A percentile compares a stretch with the other conserved stretches of the same genome.
These are phyloP conservation scores for Xerocomellus chrysenteron DNA, from an alignment of 768 basidiomycete genomes.

Conservation along the genomic window DNA sequence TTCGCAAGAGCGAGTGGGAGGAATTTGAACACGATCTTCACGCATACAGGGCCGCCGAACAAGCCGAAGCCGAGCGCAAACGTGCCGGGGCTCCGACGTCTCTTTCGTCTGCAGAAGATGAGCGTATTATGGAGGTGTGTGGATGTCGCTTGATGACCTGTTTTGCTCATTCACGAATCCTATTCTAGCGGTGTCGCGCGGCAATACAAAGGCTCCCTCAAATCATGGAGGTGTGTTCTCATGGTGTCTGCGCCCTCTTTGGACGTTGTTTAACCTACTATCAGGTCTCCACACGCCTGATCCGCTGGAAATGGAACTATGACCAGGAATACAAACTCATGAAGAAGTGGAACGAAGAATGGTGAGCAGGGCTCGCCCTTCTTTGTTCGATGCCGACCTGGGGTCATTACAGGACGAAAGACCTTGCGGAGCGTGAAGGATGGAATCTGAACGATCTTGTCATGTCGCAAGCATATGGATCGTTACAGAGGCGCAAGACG, in stretches of 20 bases:
- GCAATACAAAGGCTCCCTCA: slow-evolving; percentile 1
- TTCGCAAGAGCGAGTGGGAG: slow-evolving; percentile 24
- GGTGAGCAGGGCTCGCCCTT: slow-evolving; percentile 8
- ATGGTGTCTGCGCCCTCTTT: neutral
- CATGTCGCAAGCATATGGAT: slow-evolving; percentile 38
- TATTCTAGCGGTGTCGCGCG: slow-evolving; percentile 3
- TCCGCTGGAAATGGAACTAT: slow-evolving; percentile 29
- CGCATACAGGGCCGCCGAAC: neutral
- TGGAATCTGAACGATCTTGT: slow-evolving; percentile 45
- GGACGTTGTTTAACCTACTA: neutral
- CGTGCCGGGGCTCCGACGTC: neutral
- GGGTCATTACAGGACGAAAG: slow-evolving; percentile 32
- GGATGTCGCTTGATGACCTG: neutral
- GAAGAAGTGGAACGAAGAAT: slow-evolving; percentile 10
- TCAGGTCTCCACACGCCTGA: slow-evolving; percentile 26
- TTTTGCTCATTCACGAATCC: neutral
- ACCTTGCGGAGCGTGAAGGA: slow-evolving; percentile 38
- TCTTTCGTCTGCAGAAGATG: neutral
- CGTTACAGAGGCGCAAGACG: slow-evolving; percentile 38
- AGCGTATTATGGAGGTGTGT: slow-evolving; percentile 1
- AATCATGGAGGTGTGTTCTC: slow-evolving; percentile 21
- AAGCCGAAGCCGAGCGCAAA: neutral
- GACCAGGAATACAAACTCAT: neutral
- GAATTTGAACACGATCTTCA: neutral
- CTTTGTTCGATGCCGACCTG: neutral